Base-by-base conservation (phyloP, 148 eudicot genomes). In the Cornus suecica region DNA sequence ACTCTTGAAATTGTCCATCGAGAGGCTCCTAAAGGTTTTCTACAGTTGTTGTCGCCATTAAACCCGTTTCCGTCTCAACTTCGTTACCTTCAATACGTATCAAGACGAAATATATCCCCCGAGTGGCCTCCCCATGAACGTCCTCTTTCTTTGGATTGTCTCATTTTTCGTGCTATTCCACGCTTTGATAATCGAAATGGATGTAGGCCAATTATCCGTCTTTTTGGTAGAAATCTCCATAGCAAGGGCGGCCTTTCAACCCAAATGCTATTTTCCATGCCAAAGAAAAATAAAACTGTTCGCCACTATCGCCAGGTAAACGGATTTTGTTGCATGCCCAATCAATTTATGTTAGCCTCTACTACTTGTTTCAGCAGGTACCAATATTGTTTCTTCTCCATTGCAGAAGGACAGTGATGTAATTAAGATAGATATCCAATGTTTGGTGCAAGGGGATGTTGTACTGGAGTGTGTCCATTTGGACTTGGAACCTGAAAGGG, bases 61-160 rank as follows among this genome's bases (percentile, higher is more conserved):
- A 96, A 96, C 78, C 98, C 99, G 10, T 93, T 88, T 78, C 97
- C 99, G 16, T 96, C 99, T 30, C 99, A 96, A 81, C 94, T 96
- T 68, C 92, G 98, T 54, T 96, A 96, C 85, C 89, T 96, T 52
- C 99, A 91, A 73, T 96, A 93, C 82, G 82, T 96, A 82, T 89
- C 99, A 22, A 85, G 99, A 83, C 88, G 98, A 82, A 96, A 90
- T 76, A 80, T 96, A 78, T 86, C 98, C 77, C 82, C 90, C 15
- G 98, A 96, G 79, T 96, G 99, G 99, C 98, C 99, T 68, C 98
- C 99, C 25, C 85, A 87, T 26, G 99, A 96, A 81, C 83, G 94
- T 76, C 84, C 92, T 66, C 90, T 96, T 72, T 96, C 99, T 70
- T 81, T 96, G 80, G 99, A 96, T 81, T 96, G 99, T 74, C 89